phyloP scores from a whole-genome alignment of 78 protist species.

The Bodo saltans region DNA sequence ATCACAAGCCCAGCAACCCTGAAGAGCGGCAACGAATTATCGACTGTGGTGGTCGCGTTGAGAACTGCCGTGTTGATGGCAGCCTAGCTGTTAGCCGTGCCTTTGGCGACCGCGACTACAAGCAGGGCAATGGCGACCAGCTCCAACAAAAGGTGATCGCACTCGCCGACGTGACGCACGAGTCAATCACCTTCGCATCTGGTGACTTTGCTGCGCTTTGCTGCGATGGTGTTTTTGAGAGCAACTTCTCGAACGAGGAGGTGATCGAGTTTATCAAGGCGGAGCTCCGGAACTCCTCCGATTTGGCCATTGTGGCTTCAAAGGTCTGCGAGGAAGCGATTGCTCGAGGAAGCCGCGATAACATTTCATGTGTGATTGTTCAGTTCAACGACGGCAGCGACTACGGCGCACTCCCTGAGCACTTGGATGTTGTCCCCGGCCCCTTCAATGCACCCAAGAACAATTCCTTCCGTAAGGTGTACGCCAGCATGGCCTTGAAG shows the following conservation, averaged over 20 bases:
- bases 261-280: background rate
- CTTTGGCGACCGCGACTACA: slow-evolving; percentile 43
- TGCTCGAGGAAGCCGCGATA: background rate
- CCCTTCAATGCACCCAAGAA: background rate
- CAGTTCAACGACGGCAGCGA: slow-evolving; percentile 4
- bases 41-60: slow-evolving; percentile 27
- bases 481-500: background rate
- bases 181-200: background rate
- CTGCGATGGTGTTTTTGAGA: slow-evolving; percentile 30
- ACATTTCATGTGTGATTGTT: slow-evolving; percentile 11
- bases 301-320: background rate
- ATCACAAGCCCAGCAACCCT: slow-evolving; percentile 44
- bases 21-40: slow-evolving; percentile 21
- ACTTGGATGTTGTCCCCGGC: background rate
- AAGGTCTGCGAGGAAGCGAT: slow-evolving; percentile 18
- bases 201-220: background rate
- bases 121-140: background rate
- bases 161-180: slow-evolving; percentile 3
- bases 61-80: slow-evolving; percentile 43
- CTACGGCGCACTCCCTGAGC: slow-evolving; percentile 4
- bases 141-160: slow-evolving; percentile 15
- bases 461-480: slow-evolving; percentile 1
- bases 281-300: background rate
- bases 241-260: slow-evolving; percentile 22
- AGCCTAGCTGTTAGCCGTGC: slow-evolving; percentile 54